Percentiles rank a stretch among this genome's conserved stretches.
phyloP scores from a whole-genome alignment of 2,329 filamentous ascomycete genomes.

The Colletotrichum filicis region DNA sequence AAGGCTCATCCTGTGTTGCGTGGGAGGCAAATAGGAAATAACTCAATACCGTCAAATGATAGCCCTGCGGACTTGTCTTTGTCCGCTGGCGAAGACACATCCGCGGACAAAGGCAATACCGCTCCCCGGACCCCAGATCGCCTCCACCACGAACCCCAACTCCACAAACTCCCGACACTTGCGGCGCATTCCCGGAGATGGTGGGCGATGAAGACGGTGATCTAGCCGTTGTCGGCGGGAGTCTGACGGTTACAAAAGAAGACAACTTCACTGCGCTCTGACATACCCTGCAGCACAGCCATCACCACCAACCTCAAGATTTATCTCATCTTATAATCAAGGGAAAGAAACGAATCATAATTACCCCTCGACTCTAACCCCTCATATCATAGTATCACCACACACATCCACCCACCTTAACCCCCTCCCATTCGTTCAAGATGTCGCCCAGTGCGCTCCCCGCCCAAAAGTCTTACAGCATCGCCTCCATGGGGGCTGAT shows the following conservation, averaged over 20 bases:
- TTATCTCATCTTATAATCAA: neutral
- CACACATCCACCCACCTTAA: neutral
- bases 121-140: conserved; percentile 27
- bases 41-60: neutral
- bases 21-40: neutral
- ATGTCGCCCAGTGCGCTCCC: conserved; percentile 35
- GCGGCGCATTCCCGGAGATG: conserved; percentile 14
- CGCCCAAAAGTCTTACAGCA: conserved; percentile 53
- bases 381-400: neutral
- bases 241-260: conserved; percentile 25
- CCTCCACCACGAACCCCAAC: conserved; percentile 17
- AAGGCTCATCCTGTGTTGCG: neutral
- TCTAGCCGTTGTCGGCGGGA: conserved; percentile 23
- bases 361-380: neutral
- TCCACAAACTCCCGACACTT: conserved; percentile 10
- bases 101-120: conserved; percentile 8
- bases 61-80: conserved; percentile 3
- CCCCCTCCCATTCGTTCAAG: neutral
- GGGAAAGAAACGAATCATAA: neutral
- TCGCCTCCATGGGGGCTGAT: conserved; percentile 71
- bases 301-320: neutral
- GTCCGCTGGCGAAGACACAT: neutral
- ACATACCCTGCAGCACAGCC: neutral
- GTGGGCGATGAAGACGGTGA: conserved; percentile 1
- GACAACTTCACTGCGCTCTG: conserved; percentile 3